A percentile compares a stretch with the other conserved stretches of the same genome.
phyloP scores from a whole-genome alignment of 2,329 filamentous ascomycete species.

The Microsporum audouinii region DNA sequence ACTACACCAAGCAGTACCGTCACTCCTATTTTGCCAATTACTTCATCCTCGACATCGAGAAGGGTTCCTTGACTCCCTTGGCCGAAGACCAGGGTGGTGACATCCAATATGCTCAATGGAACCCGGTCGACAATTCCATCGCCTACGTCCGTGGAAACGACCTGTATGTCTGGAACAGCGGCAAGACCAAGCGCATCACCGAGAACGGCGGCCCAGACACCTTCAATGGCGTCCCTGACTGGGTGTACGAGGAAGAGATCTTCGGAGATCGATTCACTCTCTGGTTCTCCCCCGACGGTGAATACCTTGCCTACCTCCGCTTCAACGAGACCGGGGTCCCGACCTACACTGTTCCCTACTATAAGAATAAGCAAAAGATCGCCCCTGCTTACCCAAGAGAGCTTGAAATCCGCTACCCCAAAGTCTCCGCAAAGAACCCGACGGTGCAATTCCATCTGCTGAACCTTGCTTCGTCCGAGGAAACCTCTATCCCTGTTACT shows the following conservation, averaged over 20 bases:
- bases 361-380: constrained; percentile 47
- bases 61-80: constrained; percentile 44
- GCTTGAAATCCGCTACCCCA: constrained; percentile 55
- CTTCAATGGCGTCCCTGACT: constrained; percentile 88
- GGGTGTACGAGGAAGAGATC: constrained; percentile 83
- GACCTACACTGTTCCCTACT: constrained; percentile 56
- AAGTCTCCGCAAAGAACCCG: constrained; percentile 57
- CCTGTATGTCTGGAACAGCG: constrained; percentile 48
- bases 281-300: constrained; percentile 84
- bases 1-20: constrained; percentile 58
- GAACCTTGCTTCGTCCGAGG: constrained; percentile 38
- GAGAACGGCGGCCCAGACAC: constrained; percentile 70
- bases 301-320: constrained; percentile 73
- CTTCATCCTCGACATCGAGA: constrained; percentile 50
- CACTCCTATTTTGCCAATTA: constrained; percentile 59
- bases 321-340: constrained; percentile 67
- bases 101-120: constrained; percentile 56
- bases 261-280: constrained; percentile 64
- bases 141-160: constrained; percentile 59
- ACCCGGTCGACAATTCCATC: constrained; percentile 47
- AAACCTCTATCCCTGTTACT: constrained; percentile 41
- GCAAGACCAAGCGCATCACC: constrained; percentile 55
- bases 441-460: constrained; percentile 52
- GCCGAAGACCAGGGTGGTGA: constrained; percentile 50
- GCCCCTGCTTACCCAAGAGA: constrained; percentile 52